Conservation (phyloP, 2,329 filamentous ascomycete species). For the Parasarocladium wereldwijsianum region DNA sequence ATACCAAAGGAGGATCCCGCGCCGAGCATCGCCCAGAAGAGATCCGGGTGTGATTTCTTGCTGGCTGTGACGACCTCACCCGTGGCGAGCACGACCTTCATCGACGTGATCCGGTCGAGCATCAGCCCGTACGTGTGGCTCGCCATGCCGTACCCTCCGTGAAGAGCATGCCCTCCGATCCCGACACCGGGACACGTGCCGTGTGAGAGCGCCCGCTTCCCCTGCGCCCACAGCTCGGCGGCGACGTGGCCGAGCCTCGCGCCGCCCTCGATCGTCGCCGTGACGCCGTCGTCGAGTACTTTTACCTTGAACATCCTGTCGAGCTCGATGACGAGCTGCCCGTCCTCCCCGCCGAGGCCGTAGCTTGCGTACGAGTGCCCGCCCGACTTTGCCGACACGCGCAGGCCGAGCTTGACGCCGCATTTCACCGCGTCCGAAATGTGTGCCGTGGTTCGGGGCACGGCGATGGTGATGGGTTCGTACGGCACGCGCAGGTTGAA, state of each 20-base stretch:
- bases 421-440: slow-evolving; percentile 30
- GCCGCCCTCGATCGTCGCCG: slow-evolving; percentile 11
- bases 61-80: slow-evolving; percentile 16
- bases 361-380: slow-evolving; percentile 40
- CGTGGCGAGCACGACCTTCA: slow-evolving; percentile 22
- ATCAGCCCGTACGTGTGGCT: slow-evolving; percentile 13
- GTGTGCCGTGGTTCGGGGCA: slow-evolving; percentile 19
- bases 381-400: slow-evolving; percentile 35
- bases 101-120: slow-evolving; percentile 20
- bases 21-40: slow-evolving; percentile 28
- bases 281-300: slow-evolving; percentile 12
- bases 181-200: slow-evolving; percentile 30
- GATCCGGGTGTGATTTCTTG: slow-evolving; percentile 19
- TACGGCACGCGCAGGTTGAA: slow-evolving; percentile 19
- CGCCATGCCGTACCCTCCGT: slow-evolving; percentile 19
- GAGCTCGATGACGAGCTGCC: slow-evolving; percentile 24
- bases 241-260: slow-evolving; percentile 27
- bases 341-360: slow-evolving; percentile 25
- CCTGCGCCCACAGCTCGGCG: slow-evolving; percentile 17
- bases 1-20: slow-evolving; percentile 27
- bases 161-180: slow-evolving; percentile 28
- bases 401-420: slow-evolving; percentile 22
- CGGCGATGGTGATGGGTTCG: slow-evolving; percentile 15
- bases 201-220: slow-evolving; percentile 23
- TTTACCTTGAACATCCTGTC: slow-evolving; percentile 22